Evolutionary conservation across 164 flowering plant species (phyloP).

Genomic region (Vitis riparia): DNA sequence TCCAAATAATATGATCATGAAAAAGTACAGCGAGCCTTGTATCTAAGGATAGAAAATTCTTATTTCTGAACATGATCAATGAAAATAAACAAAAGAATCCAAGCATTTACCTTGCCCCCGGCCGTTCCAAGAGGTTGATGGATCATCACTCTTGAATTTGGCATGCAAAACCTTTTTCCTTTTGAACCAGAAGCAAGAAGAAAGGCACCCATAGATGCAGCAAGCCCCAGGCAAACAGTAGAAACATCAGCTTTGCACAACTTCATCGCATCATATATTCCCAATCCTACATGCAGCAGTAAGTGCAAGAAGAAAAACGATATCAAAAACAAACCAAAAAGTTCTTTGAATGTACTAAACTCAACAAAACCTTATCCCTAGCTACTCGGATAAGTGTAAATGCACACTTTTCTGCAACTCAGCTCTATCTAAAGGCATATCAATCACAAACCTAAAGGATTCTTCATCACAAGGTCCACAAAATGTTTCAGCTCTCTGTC

Average conservation of each 20-base stretch:
- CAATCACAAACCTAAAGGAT: too few species aligned
- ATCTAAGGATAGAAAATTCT: background rate
- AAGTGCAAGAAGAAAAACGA: slow-evolving; percentile 2
- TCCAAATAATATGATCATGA: background rate
- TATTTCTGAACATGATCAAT: background rate
- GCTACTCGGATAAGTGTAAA: too few species aligned
- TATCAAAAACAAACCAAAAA: background rate
- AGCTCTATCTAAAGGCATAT: too few species aligned
- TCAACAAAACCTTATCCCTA: too few species aligned
- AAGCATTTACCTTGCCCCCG: slow-evolving; percentile 68
- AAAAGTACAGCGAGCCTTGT: background rate
- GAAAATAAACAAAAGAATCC: slow-evolving; percentile 7
- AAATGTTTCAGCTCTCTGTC: too few species aligned
- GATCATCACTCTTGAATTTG: slow-evolving; percentile 93
- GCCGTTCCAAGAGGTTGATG: slow-evolving; percentile 83
- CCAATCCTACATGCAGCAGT: slow-evolving; percentile 69
- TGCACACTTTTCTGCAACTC: too few species aligned
- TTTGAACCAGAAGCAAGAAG: slow-evolving; percentile 89
- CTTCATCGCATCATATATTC: slow-evolving; percentile 98
- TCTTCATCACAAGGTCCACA: too few species aligned
- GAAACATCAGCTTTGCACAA: slow-evolving; percentile 94
- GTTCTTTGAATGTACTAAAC: background rate
- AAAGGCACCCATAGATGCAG: slow-evolving; percentile 98
- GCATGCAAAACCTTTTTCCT: slow-evolving; percentile 97
- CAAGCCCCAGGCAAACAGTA: slow-evolving; percentile 87